These are phyloP conservation scores for Vigna trinervia DNA, from an alignment of 306 rosid genomes.

Conservation along the genomic window DNA sequence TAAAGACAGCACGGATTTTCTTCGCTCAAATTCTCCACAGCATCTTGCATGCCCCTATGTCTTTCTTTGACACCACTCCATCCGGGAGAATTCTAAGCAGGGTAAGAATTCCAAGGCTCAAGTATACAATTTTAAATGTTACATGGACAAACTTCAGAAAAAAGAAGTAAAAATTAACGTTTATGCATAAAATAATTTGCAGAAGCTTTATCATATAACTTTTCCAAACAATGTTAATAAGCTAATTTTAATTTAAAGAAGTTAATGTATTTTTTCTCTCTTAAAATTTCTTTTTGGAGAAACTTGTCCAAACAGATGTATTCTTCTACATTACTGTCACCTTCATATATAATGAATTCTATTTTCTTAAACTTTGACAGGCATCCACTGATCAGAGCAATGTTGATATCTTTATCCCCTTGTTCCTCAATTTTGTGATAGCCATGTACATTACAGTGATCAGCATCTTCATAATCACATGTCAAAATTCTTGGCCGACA, in stretches of 20 bases:
- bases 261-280: too few species aligned
- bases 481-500: conserved; percentile 98
- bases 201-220: too few species aligned
- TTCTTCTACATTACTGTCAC: background rate
- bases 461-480: conserved; percentile 68
- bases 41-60: conserved; percentile 96
- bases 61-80: conserved; percentile 97
- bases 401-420: conserved; percentile 75
- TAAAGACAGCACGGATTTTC: conserved; percentile 77
- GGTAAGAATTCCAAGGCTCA: conserved; percentile 57
- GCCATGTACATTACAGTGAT: conserved; percentile 79
- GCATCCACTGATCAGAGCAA: conserved; percentile 97
- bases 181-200: too few species aligned
- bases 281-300: too few species aligned
- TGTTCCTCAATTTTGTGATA: conserved; percentile 59
- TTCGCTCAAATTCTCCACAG: conserved; percentile 75
- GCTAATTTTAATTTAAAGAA: too few species aligned
- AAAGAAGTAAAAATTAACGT: too few species aligned
- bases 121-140: conserved; percentile 1
- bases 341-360: background rate
- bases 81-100: conserved; percentile 94
- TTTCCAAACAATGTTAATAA: too few species aligned
- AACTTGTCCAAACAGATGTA: too few species aligned
- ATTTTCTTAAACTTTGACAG: conserved; percentile 50
- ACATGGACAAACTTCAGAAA: background rate